These are phyloP conservation scores for Fusarium foetens DNA, from an alignment of 2,329 filamentous ascomycete genomes.

Conservation along the genomic window DNA sequence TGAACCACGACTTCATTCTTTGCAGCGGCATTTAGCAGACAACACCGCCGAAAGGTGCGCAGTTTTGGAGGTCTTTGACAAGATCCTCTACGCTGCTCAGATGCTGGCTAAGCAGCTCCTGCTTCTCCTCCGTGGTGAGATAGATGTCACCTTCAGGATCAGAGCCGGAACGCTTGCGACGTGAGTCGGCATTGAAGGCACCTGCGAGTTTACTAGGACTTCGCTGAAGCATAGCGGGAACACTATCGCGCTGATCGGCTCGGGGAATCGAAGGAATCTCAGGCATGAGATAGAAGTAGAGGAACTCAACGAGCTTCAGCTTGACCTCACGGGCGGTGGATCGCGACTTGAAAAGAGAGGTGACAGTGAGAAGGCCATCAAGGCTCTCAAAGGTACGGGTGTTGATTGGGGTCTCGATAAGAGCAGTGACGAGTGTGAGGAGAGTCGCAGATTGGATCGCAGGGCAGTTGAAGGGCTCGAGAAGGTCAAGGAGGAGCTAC, in stretches of 20 bases:
- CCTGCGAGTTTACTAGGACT: conserved; percentile 75
- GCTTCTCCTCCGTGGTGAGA: conserved; percentile 82
- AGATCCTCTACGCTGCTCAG: conserved; percentile 86
- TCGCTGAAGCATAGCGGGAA: conserved; percentile 67
- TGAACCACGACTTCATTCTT: neutral
- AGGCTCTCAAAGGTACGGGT: conserved; percentile 91
- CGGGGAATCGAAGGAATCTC: conserved; percentile 73
- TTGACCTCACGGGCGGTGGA: conserved; percentile 89
- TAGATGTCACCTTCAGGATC: conserved; percentile 52
- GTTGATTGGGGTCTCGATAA: conserved; percentile 87
- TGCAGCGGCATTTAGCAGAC: conserved; percentile 52
- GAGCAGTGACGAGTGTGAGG: conserved; percentile 86
- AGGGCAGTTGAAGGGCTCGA: conserved; percentile 91
- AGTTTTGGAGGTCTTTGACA: conserved; percentile 84
- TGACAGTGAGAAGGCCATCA: conserved; percentile 90
- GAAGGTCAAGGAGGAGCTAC: conserved; percentile 87
- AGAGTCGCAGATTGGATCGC: conserved; percentile 91
- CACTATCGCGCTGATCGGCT: conserved; percentile 56
- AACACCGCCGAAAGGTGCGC: conserved; percentile 76
- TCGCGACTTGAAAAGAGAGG: conserved; percentile 90
- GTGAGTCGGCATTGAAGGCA: conserved; percentile 58
- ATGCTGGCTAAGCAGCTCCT: conserved; percentile 78
- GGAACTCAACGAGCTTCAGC: conserved; percentile 93
- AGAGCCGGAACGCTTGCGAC: conserved; percentile 49
- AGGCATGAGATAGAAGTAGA: conserved; percentile 99